phyloP scores from a whole-genome alignment of 257 asterid genomes.

The Nicotiana sylvestris region DNA sequence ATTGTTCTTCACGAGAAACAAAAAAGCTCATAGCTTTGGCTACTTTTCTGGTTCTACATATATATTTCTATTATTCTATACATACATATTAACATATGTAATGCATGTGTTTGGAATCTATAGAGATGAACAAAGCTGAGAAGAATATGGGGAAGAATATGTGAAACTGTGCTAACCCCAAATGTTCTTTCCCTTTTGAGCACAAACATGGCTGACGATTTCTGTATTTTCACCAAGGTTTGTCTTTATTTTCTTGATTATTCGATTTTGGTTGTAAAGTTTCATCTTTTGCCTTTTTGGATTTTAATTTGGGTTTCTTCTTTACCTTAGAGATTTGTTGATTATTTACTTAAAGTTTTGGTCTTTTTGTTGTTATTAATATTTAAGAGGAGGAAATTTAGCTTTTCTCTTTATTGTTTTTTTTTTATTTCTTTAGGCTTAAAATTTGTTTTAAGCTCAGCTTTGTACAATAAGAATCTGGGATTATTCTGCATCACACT shows the following conservation, averaged over 20 bases:
- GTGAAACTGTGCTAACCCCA: slow-evolving; percentile 29
- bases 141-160: slow-evolving; percentile 36
- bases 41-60: slow-evolving; percentile 5
- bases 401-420: not conserved
- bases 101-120: slow-evolving; percentile 22
- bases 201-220: slow-evolving; percentile 64
- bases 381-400: not conserved
- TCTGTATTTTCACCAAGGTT: slow-evolving; percentile 59
- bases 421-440: not conserved
- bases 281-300: not conserved
- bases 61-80: not conserved
- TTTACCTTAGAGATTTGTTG: not conserved
- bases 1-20: slow-evolving; percentile 25
- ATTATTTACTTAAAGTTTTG: not conserved
- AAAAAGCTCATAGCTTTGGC: slow-evolving; percentile 21
- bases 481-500: not conserved
- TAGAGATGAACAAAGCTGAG: slow-evolving; percentile 34
- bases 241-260: not conserved
- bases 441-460: not conserved
- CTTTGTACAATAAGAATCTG: not conserved
- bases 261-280: not conserved
- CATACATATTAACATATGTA: not conserved
- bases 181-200: slow-evolving; percentile 1
- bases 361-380: not conserved
- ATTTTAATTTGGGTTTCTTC: not conserved